Evolutionary conservation across 495 filamentous ascomycete genomes (phyloP), one percentile per base, ranked within the genome.

Genomic region (Pyrenula aspistea): DNA sequence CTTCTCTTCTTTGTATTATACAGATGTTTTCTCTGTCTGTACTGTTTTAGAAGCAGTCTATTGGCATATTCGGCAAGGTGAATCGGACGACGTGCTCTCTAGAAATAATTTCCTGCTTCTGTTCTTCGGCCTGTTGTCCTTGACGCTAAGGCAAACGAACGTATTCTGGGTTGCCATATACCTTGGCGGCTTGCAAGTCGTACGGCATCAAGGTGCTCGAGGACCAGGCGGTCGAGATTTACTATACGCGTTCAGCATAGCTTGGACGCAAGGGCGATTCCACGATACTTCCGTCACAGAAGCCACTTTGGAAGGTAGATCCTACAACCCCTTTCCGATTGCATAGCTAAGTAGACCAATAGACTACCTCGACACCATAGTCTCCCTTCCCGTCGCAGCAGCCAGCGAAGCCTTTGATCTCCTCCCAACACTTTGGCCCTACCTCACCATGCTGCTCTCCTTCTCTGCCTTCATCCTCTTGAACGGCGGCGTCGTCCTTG

Each of bases 91-190:
- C 22, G 51, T 47, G 47, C 47, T 31, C 12, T 36, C 23, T 22
- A 55, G 51, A 19, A 61, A 52, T 24, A 58, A 56, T 2, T 24
- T 24, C 19, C 22, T 24, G 10, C 70, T 85, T 36, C n/a, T 81
- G 10, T 56, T 80, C 0, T 54, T 75, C 22, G 86, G 86, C 0
- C 59, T 87, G 12, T 57, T 75, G 1, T 78, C 88, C 25, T 72
- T 98, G 36, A 71, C 78, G 19, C 91, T 92, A 72, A 73, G 93
- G 25, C 93, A 98, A 69, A 98, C 93, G 11, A 98, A 98, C 63
- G 86, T 97, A 58, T 91, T 97, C 67, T 98, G 93, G 93, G 86
- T 91, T 1, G 83, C 88, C 1, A 71, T 91, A 0, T 96, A 93
- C 65, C 78, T 95, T 57, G 89, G 90, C 57, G 90, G 84, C 15